phyloP scores from a whole-genome alignment of 352 stramenopile genomes.

The Phytopythium vexans region DNA sequence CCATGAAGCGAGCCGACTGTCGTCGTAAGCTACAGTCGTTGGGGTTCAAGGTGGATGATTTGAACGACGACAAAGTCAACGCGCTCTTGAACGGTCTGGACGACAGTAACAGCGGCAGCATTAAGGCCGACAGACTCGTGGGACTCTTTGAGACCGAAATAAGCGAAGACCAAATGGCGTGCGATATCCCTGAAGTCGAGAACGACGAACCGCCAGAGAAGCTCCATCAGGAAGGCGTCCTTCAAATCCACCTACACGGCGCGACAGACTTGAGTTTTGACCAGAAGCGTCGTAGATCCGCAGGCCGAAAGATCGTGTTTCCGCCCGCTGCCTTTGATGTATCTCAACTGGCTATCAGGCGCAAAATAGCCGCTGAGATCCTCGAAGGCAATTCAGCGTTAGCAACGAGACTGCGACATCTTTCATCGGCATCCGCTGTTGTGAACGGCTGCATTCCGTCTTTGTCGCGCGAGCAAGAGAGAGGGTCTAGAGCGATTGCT shows the following conservation, averaged over 20 bases:
- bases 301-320: slow-evolving; percentile 30
- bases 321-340: slow-evolving; percentile 26
- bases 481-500: background rate
- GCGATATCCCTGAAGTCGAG: slow-evolving; percentile 73
- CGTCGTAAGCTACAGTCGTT: slow-evolving; percentile 56
- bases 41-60: slow-evolving; percentile 62
- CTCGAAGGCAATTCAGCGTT: slow-evolving; percentile 37
- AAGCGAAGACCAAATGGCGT: slow-evolving; percentile 70
- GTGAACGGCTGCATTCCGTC: no score
- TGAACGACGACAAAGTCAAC: slow-evolving; percentile 72
- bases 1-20: slow-evolving; percentile 52
- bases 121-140: slow-evolving; percentile 50
- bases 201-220: slow-evolving; percentile 66
- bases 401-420: slow-evolving; percentile 20
- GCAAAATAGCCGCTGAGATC: slow-evolving; percentile 26
- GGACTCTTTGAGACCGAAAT: slow-evolving; percentile 69
- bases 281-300: slow-evolving; percentile 5
- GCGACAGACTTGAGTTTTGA: slow-evolving; percentile 46
- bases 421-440: slow-evolving; percentile 15
- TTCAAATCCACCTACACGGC: slow-evolving; percentile 54
- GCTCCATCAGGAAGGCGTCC: slow-evolving; percentile 63
- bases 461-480: no score
- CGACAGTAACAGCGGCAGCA: slow-evolving; percentile 25
- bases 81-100: slow-evolving; percentile 58
- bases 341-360: slow-evolving; percentile 21